Conservation (phyloP, 2,329 filamentous ascomycete genomes). For the Claviceps fusiformis region DNA sequence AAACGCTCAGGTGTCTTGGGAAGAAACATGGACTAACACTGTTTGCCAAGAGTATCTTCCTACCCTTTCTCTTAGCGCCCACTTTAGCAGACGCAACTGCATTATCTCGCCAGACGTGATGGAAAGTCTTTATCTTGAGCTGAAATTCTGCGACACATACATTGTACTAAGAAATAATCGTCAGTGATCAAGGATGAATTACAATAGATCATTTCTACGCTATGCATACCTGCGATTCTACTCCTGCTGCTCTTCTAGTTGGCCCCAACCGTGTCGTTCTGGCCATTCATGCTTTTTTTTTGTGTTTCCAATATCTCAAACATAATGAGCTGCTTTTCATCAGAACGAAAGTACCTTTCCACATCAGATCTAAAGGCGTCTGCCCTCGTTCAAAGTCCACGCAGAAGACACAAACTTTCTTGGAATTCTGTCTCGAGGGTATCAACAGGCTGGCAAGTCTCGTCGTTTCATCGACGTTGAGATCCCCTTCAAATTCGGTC, state of each 20-base stretch:
- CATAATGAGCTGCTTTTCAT: neutral
- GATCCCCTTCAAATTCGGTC: neutral
- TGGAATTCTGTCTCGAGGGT: neutral
- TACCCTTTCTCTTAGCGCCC: conserved; percentile 17
- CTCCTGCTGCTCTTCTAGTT: conserved; percentile 13
- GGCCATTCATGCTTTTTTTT: conserved; percentile 32
- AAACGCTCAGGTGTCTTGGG: neutral
- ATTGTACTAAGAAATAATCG: conserved; percentile 24
- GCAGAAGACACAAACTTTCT: neutral
- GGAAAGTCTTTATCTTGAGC: conserved; percentile 53
- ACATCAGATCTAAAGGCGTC: conserved; percentile 33
- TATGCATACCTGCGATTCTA: conserved; percentile 1
- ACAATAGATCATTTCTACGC: neutral
- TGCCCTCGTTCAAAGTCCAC: conserved; percentile 20
- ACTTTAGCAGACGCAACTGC: conserved; percentile 33
- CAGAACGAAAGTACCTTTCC: conserved; percentile 20
- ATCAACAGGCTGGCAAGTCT: neutral
- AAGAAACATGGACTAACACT: neutral
- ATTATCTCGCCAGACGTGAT: conserved; percentile 58
- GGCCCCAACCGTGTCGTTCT: conserved; percentile 37
- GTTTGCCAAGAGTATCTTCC: neutral
- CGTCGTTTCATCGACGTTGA: neutral
- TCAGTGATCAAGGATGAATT: neutral
- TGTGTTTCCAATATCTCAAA: conserved; percentile 10
- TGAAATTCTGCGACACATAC: conserved; percentile 31